Conservation (phyloP, 177 flowering plant genomes). For the Vitis hybrid region DNA sequence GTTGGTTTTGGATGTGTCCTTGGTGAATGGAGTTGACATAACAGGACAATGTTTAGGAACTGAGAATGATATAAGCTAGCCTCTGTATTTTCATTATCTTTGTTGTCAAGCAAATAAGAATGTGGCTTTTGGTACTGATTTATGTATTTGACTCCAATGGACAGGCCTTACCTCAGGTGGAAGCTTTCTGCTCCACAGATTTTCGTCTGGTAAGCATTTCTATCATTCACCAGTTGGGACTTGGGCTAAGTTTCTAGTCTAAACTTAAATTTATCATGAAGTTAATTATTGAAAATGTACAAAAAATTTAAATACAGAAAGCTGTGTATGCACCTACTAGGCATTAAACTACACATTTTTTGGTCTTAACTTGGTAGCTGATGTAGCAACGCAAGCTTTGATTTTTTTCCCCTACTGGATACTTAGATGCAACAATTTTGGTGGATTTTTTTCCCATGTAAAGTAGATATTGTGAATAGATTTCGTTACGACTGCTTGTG, state of each 20-base stretch:
- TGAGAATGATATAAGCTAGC: background rate
- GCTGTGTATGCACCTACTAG: background rate
- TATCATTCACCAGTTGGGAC: background rate
- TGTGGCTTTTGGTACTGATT: constrained; percentile 11
- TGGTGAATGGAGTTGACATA: no score
- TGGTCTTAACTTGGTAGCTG: background rate
- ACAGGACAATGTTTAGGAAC: background rate
- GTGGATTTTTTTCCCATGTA: no score
- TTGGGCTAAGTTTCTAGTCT: background rate
- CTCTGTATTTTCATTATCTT: background rate
- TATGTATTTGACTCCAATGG: constrained; percentile 2
- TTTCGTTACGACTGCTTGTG: background rate
- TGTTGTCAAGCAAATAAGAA: background rate
- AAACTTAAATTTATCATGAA: background rate
- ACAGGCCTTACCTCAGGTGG: constrained; percentile 69
- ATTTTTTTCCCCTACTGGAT: background rate
- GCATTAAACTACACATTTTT: background rate
- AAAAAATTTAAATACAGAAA: background rate
- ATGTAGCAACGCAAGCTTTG: background rate
- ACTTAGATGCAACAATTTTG: background rate
- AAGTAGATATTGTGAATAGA: background rate
- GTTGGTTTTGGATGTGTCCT: background rate
- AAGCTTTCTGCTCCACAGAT: constrained; percentile 53
- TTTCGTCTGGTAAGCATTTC: constrained; percentile 60
- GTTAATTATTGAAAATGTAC: background rate